A percentile compares a stretch with the other conserved stretches of the same genome.
Evolutionary conservation across 371 early-diverging fungal species (phyloP).

Genomic region (Mortierella polycephala): DNA sequence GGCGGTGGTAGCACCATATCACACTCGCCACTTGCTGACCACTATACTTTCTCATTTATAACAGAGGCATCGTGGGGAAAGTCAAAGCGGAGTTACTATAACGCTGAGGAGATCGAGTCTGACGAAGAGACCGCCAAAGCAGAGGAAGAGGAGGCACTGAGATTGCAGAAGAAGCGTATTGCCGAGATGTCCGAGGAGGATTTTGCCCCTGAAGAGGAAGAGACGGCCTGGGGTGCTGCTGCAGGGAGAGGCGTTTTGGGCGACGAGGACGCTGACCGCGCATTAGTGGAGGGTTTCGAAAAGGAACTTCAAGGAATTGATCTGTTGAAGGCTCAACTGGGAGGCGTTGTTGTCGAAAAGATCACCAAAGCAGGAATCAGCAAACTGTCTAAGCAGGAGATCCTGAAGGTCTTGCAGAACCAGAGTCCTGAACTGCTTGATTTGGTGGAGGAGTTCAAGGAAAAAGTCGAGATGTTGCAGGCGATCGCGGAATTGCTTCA

Average conservation of each 20-base stretch:
- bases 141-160: slow-evolving; percentile 92
- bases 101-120: slow-evolving; percentile 76
- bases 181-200: slow-evolving; percentile 88
- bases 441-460: slow-evolving; percentile 79
- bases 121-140: slow-evolving; percentile 85
- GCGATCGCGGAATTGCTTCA: slow-evolving; percentile 45
- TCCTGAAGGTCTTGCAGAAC: slow-evolving; percentile 76
- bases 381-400: slow-evolving; percentile 74
- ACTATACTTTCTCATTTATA: neutral
- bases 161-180: slow-evolving; percentile 84
- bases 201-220: slow-evolving; percentile 72
- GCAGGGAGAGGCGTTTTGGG: slow-evolving; percentile 43
- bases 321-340: slow-evolving; percentile 41
- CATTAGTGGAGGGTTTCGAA: slow-evolving; percentile 63
- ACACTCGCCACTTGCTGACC: neutral
- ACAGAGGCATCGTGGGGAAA: slow-evolving; percentile 74
- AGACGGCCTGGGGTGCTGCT: slow-evolving; percentile 47
- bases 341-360: slow-evolving; percentile 53
- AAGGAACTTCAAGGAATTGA: slow-evolving; percentile 67
- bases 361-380: slow-evolving; percentile 59
- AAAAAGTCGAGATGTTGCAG: slow-evolving; percentile 60
- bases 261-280: slow-evolving; percentile 56
- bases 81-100: slow-evolving; percentile 77
- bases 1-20: neutral
- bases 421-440: slow-evolving; percentile 88